Conservation (phyloP, 306 rosid species). For the Lagenaria siceraria region DNA sequence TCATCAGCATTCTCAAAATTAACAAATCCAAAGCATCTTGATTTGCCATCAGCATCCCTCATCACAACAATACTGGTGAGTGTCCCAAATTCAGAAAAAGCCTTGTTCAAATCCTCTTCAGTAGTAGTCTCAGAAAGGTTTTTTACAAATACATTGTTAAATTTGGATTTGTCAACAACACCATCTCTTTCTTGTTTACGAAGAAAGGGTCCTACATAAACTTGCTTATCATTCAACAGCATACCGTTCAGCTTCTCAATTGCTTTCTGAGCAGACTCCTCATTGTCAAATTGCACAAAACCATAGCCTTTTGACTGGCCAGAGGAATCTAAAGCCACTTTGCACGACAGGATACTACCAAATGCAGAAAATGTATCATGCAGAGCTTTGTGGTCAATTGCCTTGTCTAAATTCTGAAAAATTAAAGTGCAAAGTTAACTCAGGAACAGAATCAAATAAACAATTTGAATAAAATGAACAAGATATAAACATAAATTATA, state of each 20-base stretch:
- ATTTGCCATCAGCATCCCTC: constrained; percentile 30
- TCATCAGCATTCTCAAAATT: constrained; percentile 25
- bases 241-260: constrained; percentile 23
- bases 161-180: constrained; percentile 14
- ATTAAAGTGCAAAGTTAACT: neutral
- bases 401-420: constrained; percentile 22
- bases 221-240: constrained; percentile 30
- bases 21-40: constrained; percentile 28
- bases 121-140: constrained; percentile 16
- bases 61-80: constrained; percentile 25
- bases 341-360: constrained; percentile 24
- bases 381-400: constrained; percentile 26
- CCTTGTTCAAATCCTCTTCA: constrained; percentile 21
- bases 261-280: constrained; percentile 18
- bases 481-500: neutral
- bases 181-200: constrained; percentile 24
- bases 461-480: neutral
- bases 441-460: neutral
- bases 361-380: constrained; percentile 31
- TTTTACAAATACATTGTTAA: constrained; percentile 26
- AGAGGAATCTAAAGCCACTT: constrained; percentile 18
- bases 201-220: constrained; percentile 26
- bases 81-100: constrained; percentile 20
- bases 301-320: constrained; percentile 36
- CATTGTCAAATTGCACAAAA: constrained; percentile 27